These are phyloP conservation scores for Calvatia gigantea DNA, from an alignment of 768 basidiomycete species.

Conservation along the genomic window DNA sequence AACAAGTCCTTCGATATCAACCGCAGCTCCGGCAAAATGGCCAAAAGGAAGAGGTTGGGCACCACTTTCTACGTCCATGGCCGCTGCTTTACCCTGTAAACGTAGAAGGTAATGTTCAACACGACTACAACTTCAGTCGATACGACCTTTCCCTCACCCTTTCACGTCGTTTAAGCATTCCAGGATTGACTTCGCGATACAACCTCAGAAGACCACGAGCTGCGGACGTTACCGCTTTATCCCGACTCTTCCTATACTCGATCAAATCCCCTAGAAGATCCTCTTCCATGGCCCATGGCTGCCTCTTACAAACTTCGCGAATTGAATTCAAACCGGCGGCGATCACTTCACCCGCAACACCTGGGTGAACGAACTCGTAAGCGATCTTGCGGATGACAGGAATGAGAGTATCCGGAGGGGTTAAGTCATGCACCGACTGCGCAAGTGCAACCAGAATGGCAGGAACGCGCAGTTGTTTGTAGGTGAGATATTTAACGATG, in stretches of 20 bases:
- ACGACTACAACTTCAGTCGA: background rate
- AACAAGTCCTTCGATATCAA: conserved; percentile 86
- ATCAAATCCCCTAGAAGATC: conserved; percentile 90
- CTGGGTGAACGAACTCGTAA: conserved; percentile 95
- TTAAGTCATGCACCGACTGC: conserved; percentile 92
- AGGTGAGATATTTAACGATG: conserved; percentile 88
- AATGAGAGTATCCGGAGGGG: conserved; percentile 87
- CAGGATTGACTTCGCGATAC: conserved; percentile 95
- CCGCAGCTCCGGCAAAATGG: conserved; percentile 66
- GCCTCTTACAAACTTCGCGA: conserved; percentile 88
- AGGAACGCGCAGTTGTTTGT: conserved; percentile 90
- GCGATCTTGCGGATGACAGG: conserved; percentile 92
- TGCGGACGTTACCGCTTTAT: conserved; percentile 90
- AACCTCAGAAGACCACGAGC: conserved; percentile 84
- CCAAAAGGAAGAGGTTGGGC: conserved; percentile 78
- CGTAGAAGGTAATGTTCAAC: background rate
- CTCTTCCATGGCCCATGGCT: conserved; percentile 97
- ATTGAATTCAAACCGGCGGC: conserved; percentile 96
- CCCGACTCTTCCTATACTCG: conserved; percentile 92
- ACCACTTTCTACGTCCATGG: conserved; percentile 66
- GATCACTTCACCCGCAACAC: conserved; percentile 92
- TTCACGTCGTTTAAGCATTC: conserved; percentile 85
- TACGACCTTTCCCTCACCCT: conserved; percentile 49
- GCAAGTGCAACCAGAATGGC: conserved; percentile 92
- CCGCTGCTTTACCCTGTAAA: conserved; percentile 85